These are phyloP conservation scores for Microcyclosporella mali DNA, from an alignment of 2,329 filamentous ascomycete genomes.

Conservation along the genomic window DNA sequence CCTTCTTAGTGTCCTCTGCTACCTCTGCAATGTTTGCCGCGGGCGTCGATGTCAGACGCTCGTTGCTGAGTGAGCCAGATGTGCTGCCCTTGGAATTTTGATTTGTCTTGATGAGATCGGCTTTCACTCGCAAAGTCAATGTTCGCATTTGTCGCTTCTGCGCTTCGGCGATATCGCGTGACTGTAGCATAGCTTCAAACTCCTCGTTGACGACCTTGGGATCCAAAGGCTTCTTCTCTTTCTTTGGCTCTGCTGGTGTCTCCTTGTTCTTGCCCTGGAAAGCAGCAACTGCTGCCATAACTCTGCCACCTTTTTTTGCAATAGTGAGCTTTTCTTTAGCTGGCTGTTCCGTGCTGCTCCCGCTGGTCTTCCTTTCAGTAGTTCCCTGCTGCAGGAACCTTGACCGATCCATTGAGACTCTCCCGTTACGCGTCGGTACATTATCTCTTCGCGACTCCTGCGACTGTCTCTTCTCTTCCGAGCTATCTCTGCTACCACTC, in stretches of 20 bases:
- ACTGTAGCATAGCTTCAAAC: conserved; percentile 62
- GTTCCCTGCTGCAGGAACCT: conserved; percentile 19
- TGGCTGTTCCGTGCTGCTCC: conserved; percentile 30
- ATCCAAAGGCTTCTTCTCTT: conserved; percentile 44
- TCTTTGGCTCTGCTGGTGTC: conserved; percentile 30
- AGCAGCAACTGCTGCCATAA: conserved; percentile 59
- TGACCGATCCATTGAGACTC: conserved; percentile 20
- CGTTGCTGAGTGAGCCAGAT: conserved; percentile 52
- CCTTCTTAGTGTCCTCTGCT: conserved; percentile 11
- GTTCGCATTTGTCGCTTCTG: conserved; percentile 93
- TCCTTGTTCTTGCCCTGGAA: conserved; percentile 50
- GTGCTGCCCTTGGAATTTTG: conserved; percentile 44
- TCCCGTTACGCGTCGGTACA: conserved; percentile 12
- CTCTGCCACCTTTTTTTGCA: conserved; percentile 47
- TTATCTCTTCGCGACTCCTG: conserved; percentile 19
- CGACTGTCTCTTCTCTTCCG: conserved; percentile 22
- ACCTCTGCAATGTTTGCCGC: conserved; percentile 22
- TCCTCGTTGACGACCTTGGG: conserved; percentile 54
- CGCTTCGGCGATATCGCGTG: conserved; percentile 87
- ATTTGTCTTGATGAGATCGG: conserved; percentile 89
- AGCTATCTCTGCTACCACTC: conserved; percentile 22
- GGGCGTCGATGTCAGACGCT: conserved; percentile 35
- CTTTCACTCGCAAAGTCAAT: conserved; percentile 82
- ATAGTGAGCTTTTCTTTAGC: conserved; percentile 28
- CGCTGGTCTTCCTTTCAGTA: conserved; percentile 33